Percentiles rank a stretch among this genome's conserved stretches.
Evolutionary conservation across 768 basidiomycete genomes (phyloP).

Genomic region (Candolleomyces aberdarensis): DNA sequence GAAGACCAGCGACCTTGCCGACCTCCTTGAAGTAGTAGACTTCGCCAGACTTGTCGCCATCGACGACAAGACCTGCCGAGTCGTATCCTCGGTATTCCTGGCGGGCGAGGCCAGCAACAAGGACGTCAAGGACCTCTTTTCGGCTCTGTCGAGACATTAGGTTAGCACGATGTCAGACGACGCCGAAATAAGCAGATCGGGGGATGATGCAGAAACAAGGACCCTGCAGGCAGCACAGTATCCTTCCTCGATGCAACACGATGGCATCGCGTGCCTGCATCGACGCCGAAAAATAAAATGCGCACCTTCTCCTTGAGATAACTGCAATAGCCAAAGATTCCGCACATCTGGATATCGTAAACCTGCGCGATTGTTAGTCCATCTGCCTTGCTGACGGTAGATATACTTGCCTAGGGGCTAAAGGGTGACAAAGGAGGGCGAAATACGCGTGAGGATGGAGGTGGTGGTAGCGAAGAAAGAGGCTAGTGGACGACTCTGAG

Average conservation of each 20-base stretch:
- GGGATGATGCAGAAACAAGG: neutral
- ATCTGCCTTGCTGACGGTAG: neutral
- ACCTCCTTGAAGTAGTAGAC: conserved; percentile 94
- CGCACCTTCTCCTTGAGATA: conserved; percentile 92
- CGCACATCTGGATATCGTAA: conserved; percentile 61
- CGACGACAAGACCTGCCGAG: conserved; percentile 86
- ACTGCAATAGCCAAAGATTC: conserved; percentile 96
- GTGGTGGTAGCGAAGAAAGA: conserved; percentile 8
- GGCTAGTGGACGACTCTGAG: neutral
- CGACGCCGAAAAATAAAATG: conserved; percentile 10
- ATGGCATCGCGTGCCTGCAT: neutral
- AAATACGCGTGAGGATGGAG: conserved; percentile 20
- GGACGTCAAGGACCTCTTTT: conserved; percentile 86
- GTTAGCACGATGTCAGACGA: conserved; percentile 10
- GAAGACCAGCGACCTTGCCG: conserved; percentile 92
- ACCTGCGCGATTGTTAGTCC: conserved; percentile 3
- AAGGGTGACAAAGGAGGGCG: neutral
- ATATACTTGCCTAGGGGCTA: conserved; percentile 13
- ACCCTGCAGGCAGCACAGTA: neutral
- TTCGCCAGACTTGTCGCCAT: conserved; percentile 81
- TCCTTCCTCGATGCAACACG: conserved; percentile 1
- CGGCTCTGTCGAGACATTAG: conserved; percentile 57
- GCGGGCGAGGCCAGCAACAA: conserved; percentile 86
- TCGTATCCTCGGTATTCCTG: conserved; percentile 99
- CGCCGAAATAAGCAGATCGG: neutral